Evolutionary conservation across 2,329 filamentous ascomycete genomes (phyloP), one percentile per base, ranked within the genome.

Genomic region (Pseudogymnoascus sp.): DNA sequence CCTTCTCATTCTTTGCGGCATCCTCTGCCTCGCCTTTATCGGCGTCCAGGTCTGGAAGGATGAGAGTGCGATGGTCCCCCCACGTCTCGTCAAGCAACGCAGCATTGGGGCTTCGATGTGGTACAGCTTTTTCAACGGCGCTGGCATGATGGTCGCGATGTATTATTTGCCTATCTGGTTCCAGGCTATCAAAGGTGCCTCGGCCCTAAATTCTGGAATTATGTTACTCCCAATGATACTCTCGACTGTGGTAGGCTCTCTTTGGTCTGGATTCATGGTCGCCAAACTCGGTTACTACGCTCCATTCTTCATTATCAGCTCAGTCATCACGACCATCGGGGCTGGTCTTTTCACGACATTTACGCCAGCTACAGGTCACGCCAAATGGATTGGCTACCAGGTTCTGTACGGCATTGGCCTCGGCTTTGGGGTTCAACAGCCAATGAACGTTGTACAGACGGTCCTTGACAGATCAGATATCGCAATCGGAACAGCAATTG

Each of bases 401-500:
- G 56, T 68, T 8, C 14, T 70, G 1, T 65, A 35, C 19, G 56
- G 56, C 1, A 40, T 40, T n/a, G 56, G 56, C 16, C 31, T 62
- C 8, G 67, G 67, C 4, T 62, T 65, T 29, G 67, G 66, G 4
- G 63, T 67, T 56, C 70, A 72, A 61, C 63, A 64, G 8, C 67
- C 66, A 10, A 64, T 71, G 6, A 44, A 71, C 2, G 65, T 67
- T 2, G 78, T 83, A 2, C 82, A 85, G 68, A 83, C 81, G 42
- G 78, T 78, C 0, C 74, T 84, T 2, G 71, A 78, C 0, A 74
- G 78, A 37, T 75, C 78, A 1, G 78, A 81, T 64, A 76, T 83
- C 14, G 79, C 82, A 1, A 75, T 81, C 1, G 82, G 75, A 31
- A 82, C 79, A 3, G 80, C 81, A 6, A 79, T 76, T 61, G 77